Conservation (phyloP, 805 yeast genomes). For the Pichia deserticola region DNA sequence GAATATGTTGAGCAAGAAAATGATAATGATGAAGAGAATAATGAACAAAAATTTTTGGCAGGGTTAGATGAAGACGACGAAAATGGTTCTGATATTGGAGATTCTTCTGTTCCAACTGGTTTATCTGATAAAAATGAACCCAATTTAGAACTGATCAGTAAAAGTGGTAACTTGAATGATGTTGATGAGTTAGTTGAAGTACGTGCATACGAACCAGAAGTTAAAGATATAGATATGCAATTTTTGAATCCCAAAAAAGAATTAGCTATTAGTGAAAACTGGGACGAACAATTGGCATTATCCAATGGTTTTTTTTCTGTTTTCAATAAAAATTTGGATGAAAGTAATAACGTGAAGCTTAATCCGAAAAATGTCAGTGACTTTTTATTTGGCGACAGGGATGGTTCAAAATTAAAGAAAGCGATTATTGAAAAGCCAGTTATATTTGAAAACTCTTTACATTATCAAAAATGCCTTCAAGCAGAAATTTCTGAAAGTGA, state of each 20-base stretch:
- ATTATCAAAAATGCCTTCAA: constrained; percentile 9
- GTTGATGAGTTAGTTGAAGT: constrained; percentile 42
- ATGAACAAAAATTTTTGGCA: constrained; percentile 4
- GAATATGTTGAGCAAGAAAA: not conserved
- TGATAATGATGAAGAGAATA: not conserved
- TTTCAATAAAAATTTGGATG: constrained; percentile 20
- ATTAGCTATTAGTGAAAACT: constrained; percentile 46
- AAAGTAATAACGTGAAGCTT: constrained; percentile 10
- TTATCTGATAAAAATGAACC: constrained; percentile 4
- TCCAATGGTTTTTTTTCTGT: constrained; percentile 39
- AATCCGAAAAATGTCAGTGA: constrained; percentile 17
- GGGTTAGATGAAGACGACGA: not conserved
- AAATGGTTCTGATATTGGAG: constrained; percentile 12
- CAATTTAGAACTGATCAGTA: not conserved
- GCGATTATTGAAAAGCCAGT: constrained; percentile 3
- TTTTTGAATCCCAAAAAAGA: constrained; percentile 34
- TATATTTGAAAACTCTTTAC: constrained; percentile 5
- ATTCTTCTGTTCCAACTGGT: constrained; percentile 5
- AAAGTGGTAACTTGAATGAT: constrained; percentile 1
- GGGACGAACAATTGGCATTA: constrained; percentile 59
- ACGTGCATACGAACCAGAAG: constrained; percentile 65
- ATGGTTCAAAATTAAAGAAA: constrained; percentile 11
- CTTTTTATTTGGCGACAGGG: constrained; percentile 14
- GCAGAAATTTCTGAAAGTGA: constrained; percentile 10
- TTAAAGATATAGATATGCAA: constrained; percentile 38